These are phyloP conservation scores for Cicer cuneatum DNA, from an alignment of 306 rosid genomes.

Conservation along the genomic window DNA sequence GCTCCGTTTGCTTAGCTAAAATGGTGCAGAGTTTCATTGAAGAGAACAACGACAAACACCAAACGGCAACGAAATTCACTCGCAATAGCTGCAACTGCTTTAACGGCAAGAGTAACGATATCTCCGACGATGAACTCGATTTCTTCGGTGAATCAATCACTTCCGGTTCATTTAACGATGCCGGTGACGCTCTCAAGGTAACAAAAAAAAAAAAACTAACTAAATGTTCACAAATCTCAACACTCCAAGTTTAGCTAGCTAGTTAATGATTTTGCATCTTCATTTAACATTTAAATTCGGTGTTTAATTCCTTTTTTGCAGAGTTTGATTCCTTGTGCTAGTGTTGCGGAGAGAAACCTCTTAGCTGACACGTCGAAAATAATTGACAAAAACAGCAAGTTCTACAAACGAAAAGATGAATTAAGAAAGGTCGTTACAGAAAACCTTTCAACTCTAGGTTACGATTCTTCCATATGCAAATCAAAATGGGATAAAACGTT, in stretches of 20 bases:
- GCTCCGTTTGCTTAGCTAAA: slow-evolving; percentile 80
- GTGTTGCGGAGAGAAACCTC: slow-evolving; percentile 83
- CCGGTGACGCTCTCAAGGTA: slow-evolving; percentile 80
- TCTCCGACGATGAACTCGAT: slow-evolving; percentile 92
- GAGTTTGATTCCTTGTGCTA: slow-evolving; percentile 78
- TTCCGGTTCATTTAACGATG: slow-evolving; percentile 71
- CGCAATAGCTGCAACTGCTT: slow-evolving; percentile 96
- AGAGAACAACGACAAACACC: slow-evolving; percentile 74
- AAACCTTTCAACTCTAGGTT: slow-evolving; percentile 71
- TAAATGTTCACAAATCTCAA: no score
- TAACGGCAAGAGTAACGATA: slow-evolving; percentile 78
- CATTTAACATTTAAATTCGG: no score
- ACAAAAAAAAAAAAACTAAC: not conserved
- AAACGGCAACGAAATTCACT: slow-evolving; percentile 56
- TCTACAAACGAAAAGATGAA: slow-evolving; percentile 70
- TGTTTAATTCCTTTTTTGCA: slow-evolving; percentile 25
- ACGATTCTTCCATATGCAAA: slow-evolving; percentile 79
- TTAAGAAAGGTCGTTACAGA: slow-evolving; percentile 70
- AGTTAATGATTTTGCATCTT: slow-evolving; percentile 1
- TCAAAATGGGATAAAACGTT: slow-evolving; percentile 91
- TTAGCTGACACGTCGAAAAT: slow-evolving; percentile 87
- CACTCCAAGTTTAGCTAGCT: not conserved
- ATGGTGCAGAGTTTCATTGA: slow-evolving; percentile 96
- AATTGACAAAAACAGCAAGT: slow-evolving; percentile 75
- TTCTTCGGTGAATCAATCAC: slow-evolving; percentile 60